Percentiles rank a stretch among this genome's conserved stretches.
These are phyloP conservation scores for Arachnopeziza araneosa DNA, from an alignment of 2,329 filamentous ascomycete genomes.

Conservation along the genomic window DNA sequence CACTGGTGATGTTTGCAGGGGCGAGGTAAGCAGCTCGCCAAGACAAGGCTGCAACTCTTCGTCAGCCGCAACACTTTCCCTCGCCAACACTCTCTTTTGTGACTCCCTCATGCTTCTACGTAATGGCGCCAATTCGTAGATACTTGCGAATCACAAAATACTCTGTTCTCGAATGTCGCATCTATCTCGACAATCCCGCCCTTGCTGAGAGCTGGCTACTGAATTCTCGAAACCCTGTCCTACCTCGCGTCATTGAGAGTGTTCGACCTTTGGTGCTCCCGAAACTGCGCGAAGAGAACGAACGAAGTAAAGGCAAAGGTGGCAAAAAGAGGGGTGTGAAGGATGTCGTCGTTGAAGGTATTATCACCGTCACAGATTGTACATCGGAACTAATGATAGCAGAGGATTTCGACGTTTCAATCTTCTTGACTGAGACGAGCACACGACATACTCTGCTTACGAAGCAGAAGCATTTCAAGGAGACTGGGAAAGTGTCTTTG, in stretches of 20 bases:
- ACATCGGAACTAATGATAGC: slow-evolving; percentile 12
- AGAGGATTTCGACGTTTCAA: slow-evolving; percentile 95
- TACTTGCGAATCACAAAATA: slow-evolving; percentile 90
- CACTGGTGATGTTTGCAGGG: too few relatives aligned
- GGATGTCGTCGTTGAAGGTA: slow-evolving; percentile 78
- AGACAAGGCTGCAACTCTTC: not conserved
- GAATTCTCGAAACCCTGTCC: slow-evolving; percentile 66
- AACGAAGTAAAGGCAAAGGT: slow-evolving; percentile 51
- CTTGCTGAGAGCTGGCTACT: slow-evolving; percentile 81
- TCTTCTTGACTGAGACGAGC: slow-evolving; percentile 83
- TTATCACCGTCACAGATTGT: not conserved
- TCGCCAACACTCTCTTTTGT: not conserved
- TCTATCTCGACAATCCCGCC: slow-evolving; percentile 88
- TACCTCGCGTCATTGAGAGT: slow-evolving; percentile 77
- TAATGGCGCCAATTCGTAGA: slow-evolving; percentile 81
- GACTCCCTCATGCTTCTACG: not conserved
- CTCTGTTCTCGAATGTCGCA: slow-evolving; percentile 92
- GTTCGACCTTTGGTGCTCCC: slow-evolving; percentile 83
- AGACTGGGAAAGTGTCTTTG: slow-evolving; percentile 40
- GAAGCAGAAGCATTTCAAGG: slow-evolving; percentile 74
- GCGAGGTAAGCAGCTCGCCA: not conserved
- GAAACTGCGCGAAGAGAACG: slow-evolving; percentile 83
- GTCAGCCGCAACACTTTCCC: not conserved
- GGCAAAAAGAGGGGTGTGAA: slow-evolving; percentile 70
- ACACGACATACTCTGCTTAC: slow-evolving; percentile 81